Conservation (phyloP, 805 yeast species). For the Metschnikowia kofuensis region DNA sequence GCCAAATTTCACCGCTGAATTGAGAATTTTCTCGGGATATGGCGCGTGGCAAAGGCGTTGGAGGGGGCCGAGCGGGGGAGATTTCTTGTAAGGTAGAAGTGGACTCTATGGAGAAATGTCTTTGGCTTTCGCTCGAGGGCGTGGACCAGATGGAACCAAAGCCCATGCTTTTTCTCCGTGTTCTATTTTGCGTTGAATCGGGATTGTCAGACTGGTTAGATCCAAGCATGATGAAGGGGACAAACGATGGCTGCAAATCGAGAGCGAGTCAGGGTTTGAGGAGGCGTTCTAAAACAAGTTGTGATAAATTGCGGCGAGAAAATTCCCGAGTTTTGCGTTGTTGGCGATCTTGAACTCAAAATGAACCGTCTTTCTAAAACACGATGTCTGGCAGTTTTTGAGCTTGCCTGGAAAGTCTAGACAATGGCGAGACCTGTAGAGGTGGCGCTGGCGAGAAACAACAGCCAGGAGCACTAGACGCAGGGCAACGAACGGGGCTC, state of each 20-base stretch:
- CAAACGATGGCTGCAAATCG: background rate
- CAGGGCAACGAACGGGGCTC: background rate
- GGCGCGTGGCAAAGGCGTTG: constrained; percentile 6
- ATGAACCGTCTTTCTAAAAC: background rate
- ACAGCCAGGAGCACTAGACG: constrained; percentile 4
- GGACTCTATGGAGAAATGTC: constrained; percentile 11
- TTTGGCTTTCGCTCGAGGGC: constrained; percentile 2
- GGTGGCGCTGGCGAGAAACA: constrained; percentile 11
- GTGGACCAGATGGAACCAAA: constrained; percentile 11
- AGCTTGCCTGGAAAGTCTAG: constrained; percentile 10
- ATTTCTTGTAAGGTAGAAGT: background rate
- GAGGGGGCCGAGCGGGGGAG: constrained; percentile 5
- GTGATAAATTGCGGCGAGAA: background rate
- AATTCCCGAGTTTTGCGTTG: background rate
- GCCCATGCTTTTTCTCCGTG: constrained; percentile 5
- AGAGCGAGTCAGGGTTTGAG: background rate
- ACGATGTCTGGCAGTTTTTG: background rate
- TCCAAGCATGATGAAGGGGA: constrained; percentile 4
- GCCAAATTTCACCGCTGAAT: no score
- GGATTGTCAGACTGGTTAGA: constrained; percentile 1
- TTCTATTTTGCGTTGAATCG: background rate
- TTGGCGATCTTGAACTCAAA: background rate
- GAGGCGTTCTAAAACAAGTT: background rate
- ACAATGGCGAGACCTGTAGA: constrained; percentile 13
- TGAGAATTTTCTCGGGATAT: background rate